Base-by-base conservation (phyloP, 305 asterid species). In the Solanum hybrid region DNA sequence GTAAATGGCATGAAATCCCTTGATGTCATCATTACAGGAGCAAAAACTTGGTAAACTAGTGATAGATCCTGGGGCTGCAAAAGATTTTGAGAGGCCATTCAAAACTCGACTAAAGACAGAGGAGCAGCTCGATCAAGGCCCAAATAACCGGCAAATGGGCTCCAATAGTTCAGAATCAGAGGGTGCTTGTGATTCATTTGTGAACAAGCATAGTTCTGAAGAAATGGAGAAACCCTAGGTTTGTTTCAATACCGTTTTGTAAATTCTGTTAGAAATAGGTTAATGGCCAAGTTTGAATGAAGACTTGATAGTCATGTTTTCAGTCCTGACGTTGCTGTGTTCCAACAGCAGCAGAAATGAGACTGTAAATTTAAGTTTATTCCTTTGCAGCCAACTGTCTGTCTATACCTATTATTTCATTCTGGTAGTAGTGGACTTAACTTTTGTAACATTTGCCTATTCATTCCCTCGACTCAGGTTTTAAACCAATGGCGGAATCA, bases 51-150 rank as follows among this genome's bases (percentile, higher is more conserved):
- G 92, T 88, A 96, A 97, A 89, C 88, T 97, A 86, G 95, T 91
- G 19, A 95, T 96, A 51, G 98, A 97, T 92, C 95, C 98, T 36
- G 93, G 93, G 38, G 93, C 96, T 76, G 98, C 96, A 86, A 93
- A 95, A 90, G 98, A 95, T 87, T 95, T 94, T 19, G 99, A 97
- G 95, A 95, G 99, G 93, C 98, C 98, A n/a, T 82, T 92, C 86
- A 95, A 94, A 90, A 56, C 92, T 10, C 91, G 90, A 72, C 40
- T 91, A 92, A 95, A 93, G 92, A 85, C 94, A 32, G 99, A 95
- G 80, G 93, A 92, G 91, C 93, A 91, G 88, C 87, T 56, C 42
- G 97, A 95, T 78, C 95, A 92, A 29, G 91, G 89, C 87, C 87
- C 90, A 72, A 56, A 85, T 32, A 93, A 76, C 90, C 66, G 93